phyloP scores from a whole-genome alignment of 2,329 filamentous ascomycete genomes.

The Ophiosphaerella korrae region DNA sequence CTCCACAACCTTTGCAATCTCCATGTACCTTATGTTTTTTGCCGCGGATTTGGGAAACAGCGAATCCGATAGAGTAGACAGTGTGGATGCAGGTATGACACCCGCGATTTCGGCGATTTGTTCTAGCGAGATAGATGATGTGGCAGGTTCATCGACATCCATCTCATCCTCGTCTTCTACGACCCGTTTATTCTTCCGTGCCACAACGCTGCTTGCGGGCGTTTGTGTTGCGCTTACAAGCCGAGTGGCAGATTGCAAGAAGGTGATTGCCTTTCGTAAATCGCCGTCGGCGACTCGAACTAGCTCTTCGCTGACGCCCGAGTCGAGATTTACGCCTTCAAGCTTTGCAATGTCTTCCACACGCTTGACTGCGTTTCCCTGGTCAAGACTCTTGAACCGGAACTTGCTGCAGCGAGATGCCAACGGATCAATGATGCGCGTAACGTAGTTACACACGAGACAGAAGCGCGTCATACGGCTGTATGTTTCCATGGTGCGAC shows the following conservation, averaged over 20 bases:
- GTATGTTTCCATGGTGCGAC: conserved; percentile 98
- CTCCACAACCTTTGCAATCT: conserved; percentile 78
- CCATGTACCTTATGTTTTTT: conserved; percentile 66
- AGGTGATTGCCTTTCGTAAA: conserved; percentile 94
- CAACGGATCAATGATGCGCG: conserved; percentile 94
- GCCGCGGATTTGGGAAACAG: conserved; percentile 65
- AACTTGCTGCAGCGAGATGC: conserved; percentile 96
- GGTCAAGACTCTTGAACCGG: conserved; percentile 93
- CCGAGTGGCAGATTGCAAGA: conserved; percentile 89
- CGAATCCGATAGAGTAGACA: conserved; percentile 72
- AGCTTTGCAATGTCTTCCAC: conserved; percentile 80
- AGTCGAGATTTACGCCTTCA: conserved; percentile 77
- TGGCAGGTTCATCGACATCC: conserved; percentile 46
- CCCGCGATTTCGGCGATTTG: conserved; percentile 95
- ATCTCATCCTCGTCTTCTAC: conserved; percentile 59
- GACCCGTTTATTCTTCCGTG: conserved; percentile 51
- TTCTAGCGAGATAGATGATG: conserved; percentile 63
- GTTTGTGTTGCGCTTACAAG: conserved; percentile 69
- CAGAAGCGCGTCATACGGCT: conserved; percentile 96
- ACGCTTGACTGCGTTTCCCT: conserved; percentile 78
- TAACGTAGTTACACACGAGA: conserved; percentile 98
- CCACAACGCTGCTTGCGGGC: conserved; percentile 7
- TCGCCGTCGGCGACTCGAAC: conserved; percentile 92
- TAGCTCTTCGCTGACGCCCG: conserved; percentile 80
- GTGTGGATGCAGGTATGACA: conserved; percentile 78